Conservation (phyloP, 768 basidiomycete genomes). For the Hydnum rufescens region DNA sequence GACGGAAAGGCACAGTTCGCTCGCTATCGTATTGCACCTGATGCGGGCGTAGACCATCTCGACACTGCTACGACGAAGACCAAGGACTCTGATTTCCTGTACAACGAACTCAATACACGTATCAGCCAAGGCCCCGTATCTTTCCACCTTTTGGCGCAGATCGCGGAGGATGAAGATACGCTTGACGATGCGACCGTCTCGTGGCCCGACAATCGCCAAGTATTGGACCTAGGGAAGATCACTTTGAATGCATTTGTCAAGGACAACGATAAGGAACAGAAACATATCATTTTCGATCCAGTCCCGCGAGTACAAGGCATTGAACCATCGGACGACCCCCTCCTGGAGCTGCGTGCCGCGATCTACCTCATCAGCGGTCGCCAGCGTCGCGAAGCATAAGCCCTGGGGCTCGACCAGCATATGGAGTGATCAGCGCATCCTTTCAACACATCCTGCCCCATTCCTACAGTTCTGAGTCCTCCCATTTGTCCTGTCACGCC, state of each 20-base stretch:
- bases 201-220: slow-evolving; percentile 10
- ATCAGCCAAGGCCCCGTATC: no score
- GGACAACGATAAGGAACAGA: slow-evolving; percentile 8
- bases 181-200: slow-evolving; percentile 11
- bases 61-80: no score
- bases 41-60: no score
- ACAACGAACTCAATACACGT: no score
- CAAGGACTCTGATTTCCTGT: no score
- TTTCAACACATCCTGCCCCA: no score
- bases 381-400: slow-evolving; percentile 10
- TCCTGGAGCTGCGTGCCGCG: slow-evolving; percentile 12
- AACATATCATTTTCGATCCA: no score
- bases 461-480: no score
- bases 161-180: no score
- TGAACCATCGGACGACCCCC: slow-evolving; percentile 11
- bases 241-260: slow-evolving; percentile 2
- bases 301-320: slow-evolving; percentile 12
- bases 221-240: slow-evolving; percentile 10
- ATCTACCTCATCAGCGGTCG: slow-evolving; percentile 12
- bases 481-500: no score
- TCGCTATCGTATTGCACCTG: slow-evolving; percentile 9
- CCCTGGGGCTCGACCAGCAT: no score
- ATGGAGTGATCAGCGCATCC: no score
- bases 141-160: slow-evolving; percentile 9
- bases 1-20: slow-evolving; percentile 7